Percentiles rank a stretch among this genome's conserved stretches.
Evolutionary conservation across 177 flowering plant species (phyloP).

Genomic region (Vitis hybrid): DNA sequence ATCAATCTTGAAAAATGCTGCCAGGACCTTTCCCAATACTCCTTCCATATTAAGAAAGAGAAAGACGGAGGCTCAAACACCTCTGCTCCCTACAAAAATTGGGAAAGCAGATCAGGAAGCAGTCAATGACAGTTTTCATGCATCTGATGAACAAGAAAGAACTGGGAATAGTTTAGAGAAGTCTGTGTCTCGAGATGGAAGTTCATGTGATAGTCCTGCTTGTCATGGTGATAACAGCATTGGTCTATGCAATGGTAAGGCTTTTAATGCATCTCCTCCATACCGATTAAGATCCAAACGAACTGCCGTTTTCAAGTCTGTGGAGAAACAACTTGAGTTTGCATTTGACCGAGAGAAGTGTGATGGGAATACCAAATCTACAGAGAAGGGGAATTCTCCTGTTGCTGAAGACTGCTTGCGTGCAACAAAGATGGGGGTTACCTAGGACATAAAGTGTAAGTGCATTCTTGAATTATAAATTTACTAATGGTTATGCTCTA

Average conservation of each 20-base stretch:
- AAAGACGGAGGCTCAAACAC: conserved; percentile 33
- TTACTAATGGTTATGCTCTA: not conserved
- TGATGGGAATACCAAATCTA: conserved; percentile 24
- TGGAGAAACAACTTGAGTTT: conserved; percentile 83
- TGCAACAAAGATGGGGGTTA: conserved; percentile 30
- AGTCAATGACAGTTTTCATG: conserved; percentile 16
- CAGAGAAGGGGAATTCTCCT: conserved; percentile 26
- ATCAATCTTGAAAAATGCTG: conserved; percentile 72
- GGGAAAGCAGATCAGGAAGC: conserved; percentile 20
- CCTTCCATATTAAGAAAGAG: conserved; percentile 90
- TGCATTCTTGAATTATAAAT: conserved; percentile 6
- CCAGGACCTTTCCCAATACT: conserved; percentile 75
- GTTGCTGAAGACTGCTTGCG: conserved; percentile 30
- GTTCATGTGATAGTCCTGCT: conserved; percentile 26
- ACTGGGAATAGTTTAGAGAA: not conserved
- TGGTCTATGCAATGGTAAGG: conserved; percentile 22
- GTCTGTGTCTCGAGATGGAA: conserved; percentile 11
- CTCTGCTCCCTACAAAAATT: conserved; percentile 16
- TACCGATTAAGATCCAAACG: conserved; percentile 71
- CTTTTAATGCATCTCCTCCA: conserved; percentile 79
- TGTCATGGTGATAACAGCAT: conserved; percentile 18
- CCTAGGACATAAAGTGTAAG: conserved; percentile 35
- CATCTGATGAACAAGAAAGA: conserved; percentile 25
- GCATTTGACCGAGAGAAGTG: conserved; percentile 38
- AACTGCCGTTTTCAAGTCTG: conserved; percentile 63